Percentiles rank a stretch among this genome's conserved stretches.
Evolutionary conservation across 768 basidiomycete genomes (phyloP).

Genomic region (Wakefieldia striispora): DNA sequence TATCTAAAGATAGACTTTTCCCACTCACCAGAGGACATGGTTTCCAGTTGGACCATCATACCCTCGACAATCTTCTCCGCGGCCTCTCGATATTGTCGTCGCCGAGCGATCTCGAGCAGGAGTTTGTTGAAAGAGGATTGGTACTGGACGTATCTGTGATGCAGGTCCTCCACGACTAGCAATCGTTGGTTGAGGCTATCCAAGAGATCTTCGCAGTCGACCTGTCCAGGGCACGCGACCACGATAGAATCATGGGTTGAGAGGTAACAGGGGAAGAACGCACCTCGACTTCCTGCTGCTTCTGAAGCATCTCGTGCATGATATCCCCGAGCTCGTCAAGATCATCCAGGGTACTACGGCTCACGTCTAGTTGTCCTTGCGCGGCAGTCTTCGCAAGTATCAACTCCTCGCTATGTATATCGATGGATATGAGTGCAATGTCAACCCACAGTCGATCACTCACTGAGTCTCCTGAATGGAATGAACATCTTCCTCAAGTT

Average conservation of each 20-base stretch:
- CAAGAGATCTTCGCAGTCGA: slow-evolving; percentile 52
- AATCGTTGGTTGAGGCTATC: slow-evolving; percentile 59
- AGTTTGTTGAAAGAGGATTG: slow-evolving; percentile 73
- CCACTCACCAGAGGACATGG: slow-evolving; percentile 61
- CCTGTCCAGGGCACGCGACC: slow-evolving; percentile 30
- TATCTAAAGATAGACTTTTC: background rate
- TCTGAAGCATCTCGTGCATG: slow-evolving; percentile 73
- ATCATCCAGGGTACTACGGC: slow-evolving; percentile 53
- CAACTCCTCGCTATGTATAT: slow-evolving; percentile 55
- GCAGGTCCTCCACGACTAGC: slow-evolving; percentile 58
- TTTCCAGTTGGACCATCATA: slow-evolving; percentile 62
- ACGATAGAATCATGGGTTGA: background rate
- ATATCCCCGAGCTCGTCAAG: slow-evolving; percentile 78
- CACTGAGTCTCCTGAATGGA: slow-evolving; percentile 59
- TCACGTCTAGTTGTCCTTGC: slow-evolving; percentile 48
- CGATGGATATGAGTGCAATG: slow-evolving; percentile 1
- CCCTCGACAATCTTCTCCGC: slow-evolving; percentile 62
- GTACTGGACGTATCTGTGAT: slow-evolving; percentile 65
- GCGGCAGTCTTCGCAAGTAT: slow-evolving; percentile 40
- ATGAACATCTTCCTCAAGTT: slow-evolving; percentile 59
- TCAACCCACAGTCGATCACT: slow-evolving; percentile 25
- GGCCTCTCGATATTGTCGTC: slow-evolving; percentile 63
- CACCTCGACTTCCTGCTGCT: slow-evolving; percentile 70
- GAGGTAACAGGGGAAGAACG: slow-evolving; percentile 1
- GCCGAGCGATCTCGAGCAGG: slow-evolving; percentile 67